Conservation (phyloP, 1,139 yeast species). For the Scheffersomyces insectosa region DNA sequence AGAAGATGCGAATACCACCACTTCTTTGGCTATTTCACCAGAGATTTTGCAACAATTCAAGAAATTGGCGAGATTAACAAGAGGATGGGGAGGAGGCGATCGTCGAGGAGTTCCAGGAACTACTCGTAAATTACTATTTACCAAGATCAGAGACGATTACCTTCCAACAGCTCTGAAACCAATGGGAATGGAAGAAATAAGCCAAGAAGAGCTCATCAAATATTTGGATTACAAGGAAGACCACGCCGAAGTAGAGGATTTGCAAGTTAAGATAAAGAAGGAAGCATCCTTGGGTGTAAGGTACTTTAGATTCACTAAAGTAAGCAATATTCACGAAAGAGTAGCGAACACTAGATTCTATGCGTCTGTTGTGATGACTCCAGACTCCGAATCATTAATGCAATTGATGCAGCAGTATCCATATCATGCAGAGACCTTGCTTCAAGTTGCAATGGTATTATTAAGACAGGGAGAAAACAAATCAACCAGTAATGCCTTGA, state of each 20-base stretch:
- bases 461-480: constrained; percentile 75
- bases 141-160: constrained; percentile 82
- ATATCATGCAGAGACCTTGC: constrained; percentile 74
- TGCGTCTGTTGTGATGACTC: constrained; percentile 64
- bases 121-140: constrained; percentile 61
- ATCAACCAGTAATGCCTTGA: constrained; percentile 65
- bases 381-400: constrained; percentile 71
- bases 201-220: constrained; percentile 38
- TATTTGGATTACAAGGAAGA: constrained; percentile 44
- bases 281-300: constrained; percentile 52
- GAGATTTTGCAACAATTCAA: constrained; percentile 67
- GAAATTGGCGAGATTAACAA: constrained; percentile 58
- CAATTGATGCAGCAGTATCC: constrained; percentile 59
- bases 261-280: constrained; percentile 39
- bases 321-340: constrained; percentile 38
- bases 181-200: constrained; percentile 59
- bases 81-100: constrained; percentile 86
- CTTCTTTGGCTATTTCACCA: constrained; percentile 61
- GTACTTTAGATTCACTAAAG: constrained; percentile 54
- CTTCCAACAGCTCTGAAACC: constrained; percentile 70
- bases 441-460: constrained; percentile 76
- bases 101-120: constrained; percentile 73
- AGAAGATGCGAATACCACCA: constrained; percentile 70
- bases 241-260: constrained; percentile 26
- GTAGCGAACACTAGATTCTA: constrained; percentile 62